These are phyloP conservation scores for Penicillium polonicum DNA, from an alignment of 2,329 filamentous ascomycete genomes.

Conservation along the genomic window DNA sequence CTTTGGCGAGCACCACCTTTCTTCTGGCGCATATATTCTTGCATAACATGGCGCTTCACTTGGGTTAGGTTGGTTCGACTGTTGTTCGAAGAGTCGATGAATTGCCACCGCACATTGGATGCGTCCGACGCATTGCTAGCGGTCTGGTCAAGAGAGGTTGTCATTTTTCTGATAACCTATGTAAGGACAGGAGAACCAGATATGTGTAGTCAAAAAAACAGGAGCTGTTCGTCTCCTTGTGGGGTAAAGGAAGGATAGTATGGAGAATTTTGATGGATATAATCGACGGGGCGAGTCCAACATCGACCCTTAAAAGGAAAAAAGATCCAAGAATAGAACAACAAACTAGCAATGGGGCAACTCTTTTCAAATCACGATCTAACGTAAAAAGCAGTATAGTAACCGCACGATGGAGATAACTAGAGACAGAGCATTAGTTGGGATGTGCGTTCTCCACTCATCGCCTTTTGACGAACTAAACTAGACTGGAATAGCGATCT, in stretches of 20 bases:
- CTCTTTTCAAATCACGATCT: background rate
- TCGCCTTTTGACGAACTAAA: conserved; percentile 4
- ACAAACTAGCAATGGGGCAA: background rate
- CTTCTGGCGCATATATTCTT: conserved; percentile 44
- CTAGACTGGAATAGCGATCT: background rate
- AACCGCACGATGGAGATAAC: background rate
- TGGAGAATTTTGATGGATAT: background rate
- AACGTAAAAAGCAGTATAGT: background rate
- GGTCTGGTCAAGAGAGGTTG: conserved; percentile 9
- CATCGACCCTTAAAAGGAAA: background rate
- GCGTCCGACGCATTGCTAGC: conserved; percentile 5
- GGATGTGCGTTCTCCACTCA: background rate
- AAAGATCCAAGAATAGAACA: background rate
- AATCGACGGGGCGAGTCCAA: background rate
- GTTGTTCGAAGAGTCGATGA: conserved; percentile 42
- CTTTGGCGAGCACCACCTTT: conserved; percentile 19
- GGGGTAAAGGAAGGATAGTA: background rate
- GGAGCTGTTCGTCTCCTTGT: background rate
- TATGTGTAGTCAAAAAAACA: background rate
- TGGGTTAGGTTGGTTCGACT: conserved; percentile 39
- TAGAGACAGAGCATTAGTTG: background rate
- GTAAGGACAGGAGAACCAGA: background rate
- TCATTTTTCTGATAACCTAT: conserved; percentile 11
- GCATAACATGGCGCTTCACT: conserved; percentile 47
- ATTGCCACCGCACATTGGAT: conserved; percentile 36